Conservation (phyloP, 2,329 filamentous ascomycete genomes). For the Trichocomaceae sp. region DNA sequence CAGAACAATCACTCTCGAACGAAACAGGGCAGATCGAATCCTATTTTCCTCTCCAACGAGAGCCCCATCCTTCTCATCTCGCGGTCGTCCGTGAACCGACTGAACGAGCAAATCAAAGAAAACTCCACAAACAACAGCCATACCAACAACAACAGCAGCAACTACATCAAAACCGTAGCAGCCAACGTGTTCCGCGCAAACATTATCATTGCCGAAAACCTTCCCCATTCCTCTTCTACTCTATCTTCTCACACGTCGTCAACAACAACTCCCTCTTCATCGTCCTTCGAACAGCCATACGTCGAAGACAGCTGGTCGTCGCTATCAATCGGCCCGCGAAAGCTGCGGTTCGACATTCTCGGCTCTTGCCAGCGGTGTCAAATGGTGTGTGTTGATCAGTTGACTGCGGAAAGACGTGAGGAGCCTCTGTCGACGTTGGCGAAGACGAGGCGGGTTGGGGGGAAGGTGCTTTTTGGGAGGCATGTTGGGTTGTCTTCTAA, state of each 20-base stretch:
- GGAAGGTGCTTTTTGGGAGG: constrained; percentile 83
- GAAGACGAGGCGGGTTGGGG: constrained; percentile 75
- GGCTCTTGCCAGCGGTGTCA: constrained; percentile 85
- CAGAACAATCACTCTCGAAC: neutral
- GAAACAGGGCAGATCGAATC: constrained; percentile 29
- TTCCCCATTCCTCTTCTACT: constrained; percentile 15
- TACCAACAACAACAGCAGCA: neutral
- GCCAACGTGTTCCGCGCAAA: constrained; percentile 83
- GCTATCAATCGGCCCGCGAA: constrained; percentile 54
- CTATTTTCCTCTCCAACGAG: constrained; percentile 83
- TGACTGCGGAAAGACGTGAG: constrained; percentile 66
- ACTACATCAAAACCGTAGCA: constrained; percentile 49
- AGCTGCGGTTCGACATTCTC: constrained; percentile 51
- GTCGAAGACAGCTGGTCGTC: constrained; percentile 71
- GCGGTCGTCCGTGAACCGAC: constrained; percentile 65
- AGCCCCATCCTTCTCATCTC: constrained; percentile 85
- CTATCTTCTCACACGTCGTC: neutral
- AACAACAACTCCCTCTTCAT: neutral
- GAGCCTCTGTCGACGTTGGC: constrained; percentile 85
- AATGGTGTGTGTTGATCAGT: constrained; percentile 92
- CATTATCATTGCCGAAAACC: constrained; percentile 61
- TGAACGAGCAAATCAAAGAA: constrained; percentile 66
- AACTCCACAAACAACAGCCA: constrained; percentile 45
- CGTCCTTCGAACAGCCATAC: constrained; percentile 52
- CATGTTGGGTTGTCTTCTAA: constrained; percentile 55